These are phyloP conservation scores for Graphium sp. DNA, from an alignment of 2,329 filamentous ascomycete genomes.

Conservation along the genomic window DNA sequence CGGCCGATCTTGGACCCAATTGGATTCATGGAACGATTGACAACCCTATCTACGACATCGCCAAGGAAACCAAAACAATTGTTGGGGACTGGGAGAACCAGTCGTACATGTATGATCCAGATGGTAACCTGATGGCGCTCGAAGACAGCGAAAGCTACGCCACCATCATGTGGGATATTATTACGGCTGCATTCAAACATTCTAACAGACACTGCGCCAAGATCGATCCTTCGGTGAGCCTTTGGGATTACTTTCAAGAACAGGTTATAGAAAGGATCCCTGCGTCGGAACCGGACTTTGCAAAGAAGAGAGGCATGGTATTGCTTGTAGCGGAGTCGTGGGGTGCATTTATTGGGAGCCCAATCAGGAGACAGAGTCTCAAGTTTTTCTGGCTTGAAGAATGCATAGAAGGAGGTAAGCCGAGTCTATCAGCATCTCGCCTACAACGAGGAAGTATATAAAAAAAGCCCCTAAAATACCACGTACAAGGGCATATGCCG, in stretches of 20 bases:
- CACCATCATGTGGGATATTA: slow-evolving; percentile 47
- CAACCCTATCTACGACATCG: slow-evolving; percentile 54
- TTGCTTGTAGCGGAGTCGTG: slow-evolving; percentile 44
- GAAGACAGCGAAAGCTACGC: slow-evolving; percentile 28
- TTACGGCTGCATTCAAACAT: slow-evolving; percentile 49
- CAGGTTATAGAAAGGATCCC: slow-evolving; percentile 27
- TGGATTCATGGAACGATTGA: slow-evolving; percentile 62
- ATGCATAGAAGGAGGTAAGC: slow-evolving; percentile 52
- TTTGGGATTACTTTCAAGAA: slow-evolving; percentile 34
- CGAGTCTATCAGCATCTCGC: not conserved
- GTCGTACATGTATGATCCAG: slow-evolving; percentile 37
- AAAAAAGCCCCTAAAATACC: not conserved
- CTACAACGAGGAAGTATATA: not conserved
- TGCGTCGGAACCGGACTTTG: slow-evolving; percentile 20
- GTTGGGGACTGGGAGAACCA: slow-evolving; percentile 30
- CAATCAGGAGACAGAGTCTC: slow-evolving; percentile 46
- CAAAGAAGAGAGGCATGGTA: slow-evolving; percentile 22
- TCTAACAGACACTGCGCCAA: slow-evolving; percentile 38
- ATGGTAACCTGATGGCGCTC: slow-evolving; percentile 30
- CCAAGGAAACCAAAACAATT: slow-evolving; percentile 38
- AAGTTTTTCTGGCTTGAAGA: slow-evolving; percentile 69
- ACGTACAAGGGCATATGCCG: too few species aligned
- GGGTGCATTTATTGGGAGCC: slow-evolving; percentile 55
- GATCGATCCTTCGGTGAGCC: slow-evolving; percentile 27
- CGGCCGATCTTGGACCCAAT: slow-evolving; percentile 52